A percentile compares a stretch with the other conserved stretches of the same genome.
Evolutionary conservation across 805 yeast genomes (phyloP).

Genomic region (Metschnikowia noctiluminum): DNA sequence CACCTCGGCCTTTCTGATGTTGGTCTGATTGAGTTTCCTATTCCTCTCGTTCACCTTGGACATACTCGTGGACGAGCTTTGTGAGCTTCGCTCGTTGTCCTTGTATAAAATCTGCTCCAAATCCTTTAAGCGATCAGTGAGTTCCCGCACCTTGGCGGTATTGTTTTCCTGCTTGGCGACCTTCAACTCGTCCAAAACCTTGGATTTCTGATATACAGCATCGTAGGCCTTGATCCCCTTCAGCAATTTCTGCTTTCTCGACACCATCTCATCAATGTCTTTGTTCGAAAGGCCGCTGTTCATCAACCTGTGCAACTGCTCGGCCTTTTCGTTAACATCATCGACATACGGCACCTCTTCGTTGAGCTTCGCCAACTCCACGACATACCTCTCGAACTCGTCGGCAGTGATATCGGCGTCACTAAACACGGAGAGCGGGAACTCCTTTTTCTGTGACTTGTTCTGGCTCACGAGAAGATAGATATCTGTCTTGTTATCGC

Average conservation of each 20-base stretch:
- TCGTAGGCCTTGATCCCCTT: slow-evolving; percentile 49
- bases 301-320: slow-evolving; percentile 60
- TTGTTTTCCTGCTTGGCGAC: slow-evolving; percentile 66
- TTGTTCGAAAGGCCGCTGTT: slow-evolving; percentile 64
- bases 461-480: slow-evolving; percentile 82
- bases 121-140: slow-evolving; percentile 37
- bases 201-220: slow-evolving; percentile 72
- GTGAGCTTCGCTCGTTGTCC: slow-evolving; percentile 29
- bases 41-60: slow-evolving; percentile 81
- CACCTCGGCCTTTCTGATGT: slow-evolving; percentile 76
- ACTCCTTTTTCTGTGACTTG: slow-evolving; percentile 60
- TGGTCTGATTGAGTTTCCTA: slow-evolving; percentile 72
- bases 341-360: slow-evolving; percentile 58
- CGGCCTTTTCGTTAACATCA: slow-evolving; percentile 60
- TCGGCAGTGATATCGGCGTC: slow-evolving; percentile 68
- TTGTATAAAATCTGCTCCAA: slow-evolving; percentile 47
- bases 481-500: slow-evolving; percentile 43
- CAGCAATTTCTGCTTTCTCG: slow-evolving; percentile 58
- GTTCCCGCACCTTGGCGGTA: slow-evolving; percentile 23
- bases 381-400: slow-evolving; percentile 70
- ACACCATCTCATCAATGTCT: slow-evolving; percentile 76
- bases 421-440: slow-evolving; percentile 76
- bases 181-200: slow-evolving; percentile 67
- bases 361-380: slow-evolving; percentile 56
- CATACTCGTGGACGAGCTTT: slow-evolving; percentile 45